These are phyloP conservation scores for Neospora caninum DNA, from an alignment of 169 alveolate species.

Conservation along the genomic window DNA sequence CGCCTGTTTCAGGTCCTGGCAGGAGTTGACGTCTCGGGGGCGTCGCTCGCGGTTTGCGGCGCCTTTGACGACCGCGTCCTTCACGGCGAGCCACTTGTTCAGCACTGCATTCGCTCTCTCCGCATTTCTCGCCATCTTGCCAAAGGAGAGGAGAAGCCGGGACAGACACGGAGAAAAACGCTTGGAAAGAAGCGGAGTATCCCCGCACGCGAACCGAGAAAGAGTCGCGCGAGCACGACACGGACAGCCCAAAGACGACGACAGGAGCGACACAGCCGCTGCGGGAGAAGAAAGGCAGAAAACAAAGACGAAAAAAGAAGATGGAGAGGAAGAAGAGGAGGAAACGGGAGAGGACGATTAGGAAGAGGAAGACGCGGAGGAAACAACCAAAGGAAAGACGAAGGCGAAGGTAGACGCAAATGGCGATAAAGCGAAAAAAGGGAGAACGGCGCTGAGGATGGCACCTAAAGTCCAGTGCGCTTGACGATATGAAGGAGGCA, in stretches of 20 bases:
- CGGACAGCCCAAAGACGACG: no score
- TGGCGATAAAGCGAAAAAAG: no score
- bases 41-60: constrained; percentile 67
- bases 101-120: constrained; percentile 77
- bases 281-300: not conserved
- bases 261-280: not conserved
- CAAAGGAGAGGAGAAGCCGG: not conserved
- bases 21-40: constrained; percentile 64
- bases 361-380: no score
- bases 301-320: not conserved
- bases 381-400: no score
- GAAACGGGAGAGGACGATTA: no score
- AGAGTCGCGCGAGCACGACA: no score
- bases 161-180: not conserved
- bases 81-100: constrained; percentile 78
- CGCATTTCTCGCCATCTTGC: constrained; percentile 77
- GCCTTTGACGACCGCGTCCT: constrained; percentile 69
- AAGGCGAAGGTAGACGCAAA: no score
- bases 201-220: no score
- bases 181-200: no score
- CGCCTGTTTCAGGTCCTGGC: constrained; percentile 67
- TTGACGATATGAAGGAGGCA: no score
- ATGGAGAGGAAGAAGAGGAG: not conserved
- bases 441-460: no score
- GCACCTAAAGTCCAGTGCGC: no score